phyloP scores from a whole-genome alignment of 164 flowering plant species.

The Umbilicus rupestris region DNA sequence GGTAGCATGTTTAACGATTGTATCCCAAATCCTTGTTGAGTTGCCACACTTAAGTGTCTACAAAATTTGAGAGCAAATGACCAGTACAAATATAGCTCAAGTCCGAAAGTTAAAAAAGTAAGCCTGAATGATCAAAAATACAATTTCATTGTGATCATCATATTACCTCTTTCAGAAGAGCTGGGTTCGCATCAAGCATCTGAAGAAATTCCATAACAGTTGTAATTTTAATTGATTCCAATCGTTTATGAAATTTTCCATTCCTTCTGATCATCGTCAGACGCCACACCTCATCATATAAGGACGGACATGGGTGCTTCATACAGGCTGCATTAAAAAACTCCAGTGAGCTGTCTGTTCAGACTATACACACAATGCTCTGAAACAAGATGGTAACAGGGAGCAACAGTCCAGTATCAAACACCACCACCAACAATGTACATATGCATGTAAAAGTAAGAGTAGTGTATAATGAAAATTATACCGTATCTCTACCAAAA shows the following conservation, averaged over 20 bases:
- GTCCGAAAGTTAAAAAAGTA: background rate
- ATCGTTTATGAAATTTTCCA: conserved; percentile 30
- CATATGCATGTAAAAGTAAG: too few relatives aligned
- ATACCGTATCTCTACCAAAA: too few relatives aligned
- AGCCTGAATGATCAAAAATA: background rate
- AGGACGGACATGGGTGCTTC: conserved; percentile 31
- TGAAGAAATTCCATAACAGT: conserved; percentile 38
- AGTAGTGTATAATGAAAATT: too few relatives aligned
- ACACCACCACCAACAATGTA: background rate
- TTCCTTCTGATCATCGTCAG: conserved; percentile 29
- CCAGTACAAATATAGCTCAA: background rate
- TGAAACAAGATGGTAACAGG: background rate
- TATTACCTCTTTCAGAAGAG: conserved; percentile 37
- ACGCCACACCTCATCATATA: conserved; percentile 37
- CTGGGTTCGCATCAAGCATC: conserved; percentile 14
- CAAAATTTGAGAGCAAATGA: conserved; percentile 11
- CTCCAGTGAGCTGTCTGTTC: background rate
- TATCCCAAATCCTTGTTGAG: conserved; percentile 39
- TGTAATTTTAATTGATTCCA: conserved; percentile 17
- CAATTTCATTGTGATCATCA: background rate
- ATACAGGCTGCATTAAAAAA: conserved; percentile 21
- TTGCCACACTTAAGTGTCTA: conserved; percentile 34
- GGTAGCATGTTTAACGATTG: conserved; percentile 45
- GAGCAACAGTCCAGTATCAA: background rate
- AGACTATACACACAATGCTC: background rate